Conservation (phyloP, 257 asterid genomes). For the Solanum tarapatanum region DNA sequence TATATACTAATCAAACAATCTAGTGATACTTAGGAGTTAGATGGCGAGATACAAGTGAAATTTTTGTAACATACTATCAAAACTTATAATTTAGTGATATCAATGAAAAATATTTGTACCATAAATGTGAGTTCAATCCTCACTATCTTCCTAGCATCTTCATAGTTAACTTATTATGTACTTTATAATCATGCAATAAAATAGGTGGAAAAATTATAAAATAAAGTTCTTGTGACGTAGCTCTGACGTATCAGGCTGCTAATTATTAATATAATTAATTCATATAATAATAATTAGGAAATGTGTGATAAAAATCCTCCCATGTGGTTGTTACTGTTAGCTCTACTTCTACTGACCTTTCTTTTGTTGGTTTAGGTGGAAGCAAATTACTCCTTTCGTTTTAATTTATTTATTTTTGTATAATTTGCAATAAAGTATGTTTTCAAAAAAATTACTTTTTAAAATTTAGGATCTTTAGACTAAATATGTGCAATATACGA, state of each 20-base stretch:
- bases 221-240: neutral
- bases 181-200: neutral
- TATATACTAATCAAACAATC: neutral
- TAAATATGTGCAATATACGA: neutral
- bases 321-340: neutral
- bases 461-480: neutral
- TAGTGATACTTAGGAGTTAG: neutral
- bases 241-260: neutral
- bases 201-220: neutral
- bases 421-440: neutral
- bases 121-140: neutral
- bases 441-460: neutral
- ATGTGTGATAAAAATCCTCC: neutral
- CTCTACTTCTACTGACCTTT: conserved; percentile 19
- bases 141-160: neutral
- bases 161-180: neutral
- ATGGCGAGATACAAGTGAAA: neutral
- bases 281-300: neutral
- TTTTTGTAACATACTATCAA: neutral
- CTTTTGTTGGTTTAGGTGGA: conserved; percentile 3
- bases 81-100: neutral
- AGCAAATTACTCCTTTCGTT: neutral
- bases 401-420: neutral
- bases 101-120: neutral
- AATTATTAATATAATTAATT: too few relatives aligned